phyloP scores from a whole-genome alignment of 2,329 filamentous ascomycete genomes.

The Alternaria hordeiaustralica region DNA sequence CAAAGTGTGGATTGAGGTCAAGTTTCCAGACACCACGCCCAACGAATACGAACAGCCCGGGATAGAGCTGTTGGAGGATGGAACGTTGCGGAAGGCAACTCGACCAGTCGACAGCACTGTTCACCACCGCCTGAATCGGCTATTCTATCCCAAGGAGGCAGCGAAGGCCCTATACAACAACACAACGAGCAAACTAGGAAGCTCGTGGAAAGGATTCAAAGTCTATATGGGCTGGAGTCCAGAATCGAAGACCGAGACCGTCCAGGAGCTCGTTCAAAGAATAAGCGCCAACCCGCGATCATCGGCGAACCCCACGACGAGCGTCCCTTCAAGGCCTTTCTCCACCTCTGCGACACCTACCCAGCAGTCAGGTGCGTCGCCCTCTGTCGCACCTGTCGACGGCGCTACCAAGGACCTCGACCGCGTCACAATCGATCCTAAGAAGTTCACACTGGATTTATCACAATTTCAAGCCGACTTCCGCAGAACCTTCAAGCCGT shows the following conservation, averaged over 20 bases:
- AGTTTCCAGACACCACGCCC: constrained; percentile 57
- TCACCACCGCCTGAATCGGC: constrained; percentile 45
- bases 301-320: constrained; percentile 2
- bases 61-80: constrained; percentile 49
- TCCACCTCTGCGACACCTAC: constrained; percentile 20
- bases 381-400: constrained; percentile 11
- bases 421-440: constrained; percentile 33
- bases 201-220: constrained; percentile 31
- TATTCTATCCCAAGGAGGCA: constrained; percentile 29
- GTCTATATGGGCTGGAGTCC: constrained; percentile 35
- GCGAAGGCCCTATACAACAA: constrained; percentile 34
- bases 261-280: constrained; percentile 21
- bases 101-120: constrained; percentile 40
- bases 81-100: constrained; percentile 38
- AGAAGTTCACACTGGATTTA: constrained; percentile 36
- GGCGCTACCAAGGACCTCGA: constrained; percentile 28
- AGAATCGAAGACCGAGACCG: constrained; percentile 16
- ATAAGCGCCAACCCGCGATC: constrained; percentile 10
- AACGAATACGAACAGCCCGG: constrained; percentile 57
- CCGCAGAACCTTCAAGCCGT: constrained; percentile 25
- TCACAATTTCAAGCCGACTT: constrained; percentile 33
- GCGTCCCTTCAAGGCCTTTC: constrained; percentile 10
- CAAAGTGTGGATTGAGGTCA: constrained; percentile 57
- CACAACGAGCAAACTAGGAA: constrained; percentile 24
- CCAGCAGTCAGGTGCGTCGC: constrained; percentile 17